Evolutionary conservation across 2,329 filamentous ascomycete genomes (phyloP).

Genomic region (Sordariomycetes sp.): DNA sequence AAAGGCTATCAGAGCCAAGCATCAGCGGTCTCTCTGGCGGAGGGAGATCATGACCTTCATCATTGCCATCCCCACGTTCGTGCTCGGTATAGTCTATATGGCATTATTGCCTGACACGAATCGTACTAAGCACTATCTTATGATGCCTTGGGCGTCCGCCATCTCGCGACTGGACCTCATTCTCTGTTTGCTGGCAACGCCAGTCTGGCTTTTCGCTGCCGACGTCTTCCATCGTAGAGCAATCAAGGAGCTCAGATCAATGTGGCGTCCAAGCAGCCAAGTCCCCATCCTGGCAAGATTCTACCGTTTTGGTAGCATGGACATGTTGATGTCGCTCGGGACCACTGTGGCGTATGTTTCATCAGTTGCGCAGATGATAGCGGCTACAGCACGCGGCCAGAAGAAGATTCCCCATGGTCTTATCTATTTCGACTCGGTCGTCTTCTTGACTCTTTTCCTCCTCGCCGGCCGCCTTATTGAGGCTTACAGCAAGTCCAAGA

Average conservation of each 20-base stretch:
- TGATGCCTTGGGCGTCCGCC: slow-evolving; percentile 60
- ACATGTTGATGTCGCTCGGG: slow-evolving; percentile 82
- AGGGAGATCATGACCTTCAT: slow-evolving; percentile 65
- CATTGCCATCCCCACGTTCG: slow-evolving; percentile 70
- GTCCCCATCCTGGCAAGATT: slow-evolving; percentile 68
- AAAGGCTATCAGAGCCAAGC: slow-evolving; percentile 58
- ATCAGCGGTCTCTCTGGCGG: slow-evolving; percentile 58
- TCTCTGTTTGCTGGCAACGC: slow-evolving; percentile 73
- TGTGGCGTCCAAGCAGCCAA: slow-evolving; percentile 71
- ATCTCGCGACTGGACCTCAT: slow-evolving; percentile 71
- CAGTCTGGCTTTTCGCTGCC: slow-evolving; percentile 78
- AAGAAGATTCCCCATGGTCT: slow-evolving; percentile 31
- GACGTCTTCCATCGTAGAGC: slow-evolving; percentile 77
- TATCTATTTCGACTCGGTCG: slow-evolving; percentile 86
- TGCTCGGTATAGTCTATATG: slow-evolving; percentile 90
- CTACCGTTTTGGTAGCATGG: slow-evolving; percentile 95
- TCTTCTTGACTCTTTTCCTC: slow-evolving; percentile 84
- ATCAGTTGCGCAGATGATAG: slow-evolving; percentile 69
- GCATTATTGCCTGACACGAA: slow-evolving; percentile 51
- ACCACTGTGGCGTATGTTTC: slow-evolving; percentile 83
- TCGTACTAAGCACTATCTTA: slow-evolving; percentile 52
- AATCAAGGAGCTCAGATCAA: slow-evolving; percentile 64
- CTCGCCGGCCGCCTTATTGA: slow-evolving; percentile 66
- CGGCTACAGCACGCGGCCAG: slow-evolving; percentile 39
- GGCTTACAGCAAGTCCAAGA: slow-evolving; percentile 84